Percentiles rank a stretch among this genome's conserved stretches.
These are phyloP conservation scores for Mycogone perniciosa DNA, from an alignment of 2,329 filamentous ascomycete genomes.

Conservation along the genomic window DNA sequence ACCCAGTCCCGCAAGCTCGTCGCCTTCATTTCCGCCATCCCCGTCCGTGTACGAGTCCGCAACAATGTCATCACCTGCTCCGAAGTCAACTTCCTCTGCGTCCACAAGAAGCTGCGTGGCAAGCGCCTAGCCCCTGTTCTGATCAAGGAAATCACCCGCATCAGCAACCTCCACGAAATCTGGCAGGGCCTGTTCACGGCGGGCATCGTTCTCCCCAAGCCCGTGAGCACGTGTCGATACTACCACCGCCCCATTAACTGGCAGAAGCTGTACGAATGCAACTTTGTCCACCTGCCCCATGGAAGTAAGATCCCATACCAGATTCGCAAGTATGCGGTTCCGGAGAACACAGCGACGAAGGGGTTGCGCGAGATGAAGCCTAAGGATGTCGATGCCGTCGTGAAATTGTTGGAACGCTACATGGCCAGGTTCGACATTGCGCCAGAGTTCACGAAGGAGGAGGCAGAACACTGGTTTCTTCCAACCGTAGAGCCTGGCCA, in stretches of 20 bases:
- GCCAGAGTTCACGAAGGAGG: conserved; percentile 71
- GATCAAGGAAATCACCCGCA: conserved; percentile 94
- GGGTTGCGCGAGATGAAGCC: conserved; percentile 75
- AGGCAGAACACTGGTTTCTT: conserved; percentile 84
- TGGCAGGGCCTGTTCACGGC: conserved; percentile 97
- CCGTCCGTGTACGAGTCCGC: conserved; percentile 74
- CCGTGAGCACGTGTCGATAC: conserved; percentile 89
- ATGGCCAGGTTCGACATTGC: conserved; percentile 75
- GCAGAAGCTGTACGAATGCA: conserved; percentile 91
- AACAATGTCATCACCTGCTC: conserved; percentile 68
- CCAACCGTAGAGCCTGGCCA: conserved; percentile 50
- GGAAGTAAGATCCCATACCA: conserved; percentile 82
- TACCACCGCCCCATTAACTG: conserved; percentile 92
- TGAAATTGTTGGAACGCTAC: conserved; percentile 69
- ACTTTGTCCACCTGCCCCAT: conserved; percentile 81
- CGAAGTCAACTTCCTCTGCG: conserved; percentile 96
- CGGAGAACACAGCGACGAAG: conserved; percentile 62
- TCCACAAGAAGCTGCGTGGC: conserved; percentile 94
- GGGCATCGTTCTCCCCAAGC: conserved; percentile 83
- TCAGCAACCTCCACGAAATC: conserved; percentile 78
- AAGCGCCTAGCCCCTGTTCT: conserved; percentile 90
- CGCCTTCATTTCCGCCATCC: conserved; percentile 92
- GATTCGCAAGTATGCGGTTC: conserved; percentile 77
- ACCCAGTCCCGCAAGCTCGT: conserved; percentile 79
- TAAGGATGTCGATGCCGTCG: conserved; percentile 71